Base-by-base conservation (phyloP, 257 asterid genomes). In the Nyctanthes arbortristis region DNA sequence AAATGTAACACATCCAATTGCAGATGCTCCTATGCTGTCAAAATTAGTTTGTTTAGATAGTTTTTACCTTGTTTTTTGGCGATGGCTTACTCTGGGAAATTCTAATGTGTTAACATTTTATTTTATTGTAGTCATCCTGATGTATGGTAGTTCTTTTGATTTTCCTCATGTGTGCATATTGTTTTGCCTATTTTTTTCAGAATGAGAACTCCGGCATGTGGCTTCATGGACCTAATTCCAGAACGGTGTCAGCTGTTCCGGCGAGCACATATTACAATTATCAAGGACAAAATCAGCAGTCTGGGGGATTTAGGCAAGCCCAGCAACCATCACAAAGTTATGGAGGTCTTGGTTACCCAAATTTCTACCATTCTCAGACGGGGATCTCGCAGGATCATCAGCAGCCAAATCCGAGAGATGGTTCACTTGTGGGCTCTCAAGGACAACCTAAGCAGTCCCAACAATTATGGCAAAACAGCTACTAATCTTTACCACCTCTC, bases 251-350 rank as follows among this genome's bases (percentile, higher is more conserved):
- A 28, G 90, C 89, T 31, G 83, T 82, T 65, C 96, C 95, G 22
- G 83, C 95, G 7, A 81, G 73, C 75, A 77, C 95, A 5, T 80
- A 84, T 69, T 84, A 83, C 56, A 80, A 77, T 67, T 81, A 82
- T 52, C 90, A 80, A 73, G 88, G 85, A 52, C 97, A 87, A 74
- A 83, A n/a, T 25, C 96, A 87, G 79, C 93, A 83, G 76, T 75
- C 89, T 5, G 76, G 81, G 63, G 96, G 89, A 32, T 87, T 81
- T 76, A 76, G 96, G 75, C 99, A 91, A 82, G 96, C 71, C n/a
- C 96, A 87, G 75, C 96, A 93, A 81, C 87, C 89, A 8, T 75
- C 92, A 3, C 96, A 89, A 79, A 91, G 74, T 59, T 88, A 86
- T 55, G 93, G 90, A 61, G 68, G 78, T 18, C 69, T 69, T n/a